Base-by-base conservation (phyloP, 768 basidiomycete genomes). In the Amanita molliuscula region DNA sequence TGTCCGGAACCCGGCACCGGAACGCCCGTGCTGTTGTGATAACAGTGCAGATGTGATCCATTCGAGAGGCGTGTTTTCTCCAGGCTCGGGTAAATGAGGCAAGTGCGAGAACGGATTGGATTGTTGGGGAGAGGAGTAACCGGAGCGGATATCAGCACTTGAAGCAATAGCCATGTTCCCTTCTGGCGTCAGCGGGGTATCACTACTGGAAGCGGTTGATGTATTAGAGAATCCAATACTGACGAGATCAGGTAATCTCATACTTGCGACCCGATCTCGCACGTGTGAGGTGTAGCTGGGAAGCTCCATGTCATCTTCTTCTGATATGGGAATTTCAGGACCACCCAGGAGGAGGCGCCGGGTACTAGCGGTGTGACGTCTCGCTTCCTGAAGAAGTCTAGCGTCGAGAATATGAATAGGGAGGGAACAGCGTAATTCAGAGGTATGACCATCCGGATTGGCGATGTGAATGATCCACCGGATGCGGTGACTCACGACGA, bases 391-490 rank as follows among this genome's bases (percentile, higher is more conserved):
- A 13, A 88, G 71, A 1, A 95, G 68, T 10, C 77, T 71, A 52
- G 76, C 62, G 55, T 93, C 84, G 20, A 97, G 82, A 43, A 98
- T 74, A 59, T 88, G 80, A 29, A 98, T 66, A 0, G 95, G 95
- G 4, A 97, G 74, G 1, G 92, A 92, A 64, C 95, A 97, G 13
- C 93, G 82, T n/a, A 98, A 73, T 64, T 97, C 92, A 7, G 91
- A 94, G 2, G 82, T 84, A 61, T 97, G 95, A 0, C 93, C 93
- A 61, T 97, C 95, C 6, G 74, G 73, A 61, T 97, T 98, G 54
- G 73, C 74, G 59, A 94, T 84, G 47, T 82, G 69, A 54, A 90
- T 84, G 13, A 63, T 77, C 88, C 88, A 89, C 34, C 84, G 77
- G 57, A 97, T 76, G 44, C 86, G 82, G 66, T 98, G 90, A 2